phyloP scores from a whole-genome alignment of 495 filamentous ascomycete genomes.

The Hyaloscypha bicolor region DNA sequence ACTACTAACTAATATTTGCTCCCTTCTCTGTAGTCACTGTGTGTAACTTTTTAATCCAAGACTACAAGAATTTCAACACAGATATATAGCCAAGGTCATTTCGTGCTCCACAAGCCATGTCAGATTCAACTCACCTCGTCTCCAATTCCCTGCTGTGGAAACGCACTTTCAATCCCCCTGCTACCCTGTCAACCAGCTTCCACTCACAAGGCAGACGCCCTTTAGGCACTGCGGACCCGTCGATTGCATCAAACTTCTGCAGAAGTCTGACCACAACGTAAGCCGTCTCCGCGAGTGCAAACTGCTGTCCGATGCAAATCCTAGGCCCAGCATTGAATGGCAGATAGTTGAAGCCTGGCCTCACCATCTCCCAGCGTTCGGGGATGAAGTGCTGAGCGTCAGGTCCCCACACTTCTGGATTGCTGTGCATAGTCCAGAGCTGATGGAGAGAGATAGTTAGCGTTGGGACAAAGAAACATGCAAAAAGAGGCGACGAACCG shows the following conservation, averaged over 20 bases:
- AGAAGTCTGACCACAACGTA: conserved; percentile 71
- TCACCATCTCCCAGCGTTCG: conserved; percentile 54
- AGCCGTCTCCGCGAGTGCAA: conserved; percentile 73
- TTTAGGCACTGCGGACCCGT: conserved; percentile 20
- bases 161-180: not conserved
- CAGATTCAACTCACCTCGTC: too few species aligned
- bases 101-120: too few species aligned
- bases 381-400: conserved; percentile 55
- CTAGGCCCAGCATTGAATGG: conserved; percentile 64
- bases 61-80: too few species aligned
- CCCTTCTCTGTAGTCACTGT: too few species aligned
- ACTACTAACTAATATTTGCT: too few species aligned
- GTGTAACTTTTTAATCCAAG: too few species aligned
- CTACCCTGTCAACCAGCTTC: not conserved
- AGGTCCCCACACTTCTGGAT: conserved; percentile 49
- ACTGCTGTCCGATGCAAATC: conserved; percentile 87
- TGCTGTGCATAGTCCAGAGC: conserved; percentile 53
- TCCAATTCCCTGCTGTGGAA: too few species aligned
- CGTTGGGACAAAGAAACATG: too few species aligned
- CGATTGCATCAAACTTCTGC: conserved; percentile 64
- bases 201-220: not conserved
- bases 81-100: too few species aligned
- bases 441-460: conserved; percentile 4
- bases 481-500: not conserved
- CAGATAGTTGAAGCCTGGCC: conserved; percentile 60